phyloP scores from a whole-genome alignment of 2,329 filamentous ascomycete genomes.

The Phyllosticta citrichinensis region DNA sequence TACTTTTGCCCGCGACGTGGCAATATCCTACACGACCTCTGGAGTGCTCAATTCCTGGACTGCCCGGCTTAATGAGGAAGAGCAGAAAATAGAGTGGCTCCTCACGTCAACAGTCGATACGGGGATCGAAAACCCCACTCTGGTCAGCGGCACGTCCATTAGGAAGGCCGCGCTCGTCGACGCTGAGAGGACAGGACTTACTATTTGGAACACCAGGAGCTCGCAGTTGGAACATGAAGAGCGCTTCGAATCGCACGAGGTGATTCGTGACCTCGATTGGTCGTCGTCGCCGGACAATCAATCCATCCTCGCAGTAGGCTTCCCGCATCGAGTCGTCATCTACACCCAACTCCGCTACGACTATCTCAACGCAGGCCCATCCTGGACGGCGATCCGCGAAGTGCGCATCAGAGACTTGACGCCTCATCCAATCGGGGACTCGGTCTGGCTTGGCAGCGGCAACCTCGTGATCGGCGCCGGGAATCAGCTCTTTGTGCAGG shows the following conservation, averaged over 20 bases:
- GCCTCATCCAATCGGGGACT: conserved; percentile 85
- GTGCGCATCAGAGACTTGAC: conserved; percentile 73
- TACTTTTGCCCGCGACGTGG: conserved; percentile 75
- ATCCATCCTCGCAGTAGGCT: conserved; percentile 84
- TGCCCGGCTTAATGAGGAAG: conserved; percentile 55
- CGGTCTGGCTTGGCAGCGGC: conserved; percentile 79
- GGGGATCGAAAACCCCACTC: conserved; percentile 57
- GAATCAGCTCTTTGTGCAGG: conserved; percentile 81
- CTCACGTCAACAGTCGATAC: conserved; percentile 75
- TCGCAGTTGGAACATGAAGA: conserved; percentile 74
- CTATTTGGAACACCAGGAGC: conserved; percentile 83
- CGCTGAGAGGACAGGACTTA: conserved; percentile 59
- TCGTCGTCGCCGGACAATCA: conserved; percentile 83
- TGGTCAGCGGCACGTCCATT: conserved; percentile 77
- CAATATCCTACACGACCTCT: conserved; percentile 68
- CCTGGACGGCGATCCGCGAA: conserved; percentile 77
- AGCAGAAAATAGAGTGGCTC: conserved; percentile 65
- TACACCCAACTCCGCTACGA: conserved; percentile 85
- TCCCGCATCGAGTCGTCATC: conserved; percentile 73
- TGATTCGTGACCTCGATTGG: conserved; percentile 84
- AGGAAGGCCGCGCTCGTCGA: conserved; percentile 82
- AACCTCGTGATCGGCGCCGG: conserved; percentile 81
- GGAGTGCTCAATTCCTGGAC: conserved; percentile 80
- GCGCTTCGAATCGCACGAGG: conserved; percentile 60
- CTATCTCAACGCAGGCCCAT: conserved; percentile 79